Evolutionary conservation across 805 yeast species (phyloP), one percentile per base, ranked within the genome.

Genomic region (Candida sakaeoensis): DNA sequence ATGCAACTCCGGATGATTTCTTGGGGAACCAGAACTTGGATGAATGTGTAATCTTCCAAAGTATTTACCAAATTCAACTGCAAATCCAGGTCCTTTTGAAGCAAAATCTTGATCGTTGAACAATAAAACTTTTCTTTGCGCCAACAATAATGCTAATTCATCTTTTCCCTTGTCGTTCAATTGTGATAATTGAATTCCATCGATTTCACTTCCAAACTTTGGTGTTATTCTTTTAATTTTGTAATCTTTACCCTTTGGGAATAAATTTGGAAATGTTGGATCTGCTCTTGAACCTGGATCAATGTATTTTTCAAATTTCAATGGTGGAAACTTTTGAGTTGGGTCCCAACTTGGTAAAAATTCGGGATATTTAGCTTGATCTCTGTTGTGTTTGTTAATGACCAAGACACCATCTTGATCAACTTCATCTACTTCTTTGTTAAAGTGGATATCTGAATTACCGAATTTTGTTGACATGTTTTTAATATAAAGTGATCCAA

Each of bases 271-370:
- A 39, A 77, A 69, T 2, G 58, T 45, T n/a, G 79, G 74, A 53
- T 82, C 83, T n/a, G 83, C 89, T 40, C 73, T 65, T 21, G 65
- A 57, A n/a, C 82, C 89, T n/a, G 81, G 79, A 51, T 83, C 90
- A 23, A 58, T 58, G 52, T 66, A 74, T 52, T 75, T 77, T 61
- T 77, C 79, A 41, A 75, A 75, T 48, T 72, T 69, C 48, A 74
- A 65, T 12, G 80, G 74, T 12, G 67, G 70, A 51, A 59, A 70
- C 49, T 74, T 73, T 51, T 77, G 72, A 15, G 54, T 63, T n/a
- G 80, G 80, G 53, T 80, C 77, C 84, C 84, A 81, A 1, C 84
- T 73, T 12, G 88, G 88, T 34, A 80, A 67, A 63, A 75, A 82
- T 8, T 75, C 80, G 2, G 83, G 82, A 57, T 64, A 72, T 15